Percentiles rank a stretch among this genome's conserved stretches.
Evolutionary conservation across 192 early-diverging fungal species (phyloP).

Genomic region (Entomortierella chlamydospora): DNA sequence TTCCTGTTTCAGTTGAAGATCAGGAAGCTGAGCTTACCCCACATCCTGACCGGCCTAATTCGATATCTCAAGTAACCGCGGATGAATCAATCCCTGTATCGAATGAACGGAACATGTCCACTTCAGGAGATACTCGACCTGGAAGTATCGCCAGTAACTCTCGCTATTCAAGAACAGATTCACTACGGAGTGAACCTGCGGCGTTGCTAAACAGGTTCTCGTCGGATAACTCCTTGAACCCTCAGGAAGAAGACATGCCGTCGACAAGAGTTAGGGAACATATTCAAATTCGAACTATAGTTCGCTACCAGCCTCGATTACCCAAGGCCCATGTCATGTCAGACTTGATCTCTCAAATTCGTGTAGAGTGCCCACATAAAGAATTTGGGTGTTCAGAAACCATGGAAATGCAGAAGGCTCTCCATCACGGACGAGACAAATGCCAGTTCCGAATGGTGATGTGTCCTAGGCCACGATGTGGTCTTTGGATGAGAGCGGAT

Average conservation of each 20-base stretch:
- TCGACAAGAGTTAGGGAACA: conserved; percentile 3
- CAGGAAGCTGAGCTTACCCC: background rate
- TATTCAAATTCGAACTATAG: conserved; percentile 39
- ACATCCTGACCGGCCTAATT: background rate
- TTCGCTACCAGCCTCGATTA: conserved; percentile 42
- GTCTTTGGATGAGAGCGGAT: conserved; percentile 47
- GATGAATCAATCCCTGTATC: background rate
- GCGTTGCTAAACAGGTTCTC: background rate
- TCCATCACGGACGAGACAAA: conserved; percentile 35
- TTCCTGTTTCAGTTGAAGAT: conserved; percentile 5
- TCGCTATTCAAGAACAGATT: background rate
- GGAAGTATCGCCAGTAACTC: background rate
- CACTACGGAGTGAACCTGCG: background rate
- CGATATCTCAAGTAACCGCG: too few relatives aligned
- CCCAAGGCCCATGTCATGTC: conserved; percentile 56
- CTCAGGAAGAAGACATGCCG: background rate
- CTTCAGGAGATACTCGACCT: background rate
- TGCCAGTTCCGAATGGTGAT: conserved; percentile 35
- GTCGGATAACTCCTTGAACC: background rate
- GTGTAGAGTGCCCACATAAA: conserved; percentile 38
- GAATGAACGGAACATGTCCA: background rate
- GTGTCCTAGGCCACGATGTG: conserved; percentile 38
- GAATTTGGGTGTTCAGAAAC: conserved; percentile 25
- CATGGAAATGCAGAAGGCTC: conserved; percentile 37
- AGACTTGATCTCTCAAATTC: conserved; percentile 45